phyloP scores from a whole-genome alignment of 169 alveolate genomes.

The Cryptosporidium sp. region DNA sequence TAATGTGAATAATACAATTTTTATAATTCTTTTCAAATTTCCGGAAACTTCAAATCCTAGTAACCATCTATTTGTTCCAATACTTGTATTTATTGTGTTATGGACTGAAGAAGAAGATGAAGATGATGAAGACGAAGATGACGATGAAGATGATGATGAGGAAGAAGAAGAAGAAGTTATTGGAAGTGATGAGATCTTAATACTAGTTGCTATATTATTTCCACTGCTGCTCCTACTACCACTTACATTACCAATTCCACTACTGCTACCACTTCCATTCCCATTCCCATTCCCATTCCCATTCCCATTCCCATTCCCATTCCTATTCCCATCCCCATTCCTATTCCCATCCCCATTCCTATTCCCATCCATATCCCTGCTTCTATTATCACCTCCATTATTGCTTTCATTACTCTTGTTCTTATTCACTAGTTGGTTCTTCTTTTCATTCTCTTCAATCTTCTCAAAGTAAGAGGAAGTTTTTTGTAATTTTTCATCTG shows the following conservation, averaged over 20 bases:
- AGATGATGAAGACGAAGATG: not conserved
- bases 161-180: not conserved
- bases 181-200: slow-evolving; percentile 48
- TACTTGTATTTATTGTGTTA: not conserved
- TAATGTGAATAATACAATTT: slow-evolving; percentile 39
- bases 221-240: not conserved
- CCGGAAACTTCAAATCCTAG: slow-evolving; percentile 69
- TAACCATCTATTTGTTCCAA: slow-evolving; percentile 43
- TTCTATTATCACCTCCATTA: not conserved
- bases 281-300: not conserved
- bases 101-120: not conserved
- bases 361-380: not conserved
- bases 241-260: not conserved
- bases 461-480: not conserved
- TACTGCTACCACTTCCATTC: not conserved
- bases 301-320: too few species aligned
- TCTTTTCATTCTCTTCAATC: not conserved
- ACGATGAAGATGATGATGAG: too few species aligned
- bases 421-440: not conserved
- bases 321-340: not conserved
- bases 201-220: not conserved
- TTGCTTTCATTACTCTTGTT: not conserved
- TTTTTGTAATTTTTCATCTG: not conserved
- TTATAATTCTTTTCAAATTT: slow-evolving; percentile 26
- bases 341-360: not conserved